These are phyloP conservation scores for Claviceps digitariae DNA, from an alignment of 2,329 filamentous ascomycete species.

Conservation along the genomic window DNA sequence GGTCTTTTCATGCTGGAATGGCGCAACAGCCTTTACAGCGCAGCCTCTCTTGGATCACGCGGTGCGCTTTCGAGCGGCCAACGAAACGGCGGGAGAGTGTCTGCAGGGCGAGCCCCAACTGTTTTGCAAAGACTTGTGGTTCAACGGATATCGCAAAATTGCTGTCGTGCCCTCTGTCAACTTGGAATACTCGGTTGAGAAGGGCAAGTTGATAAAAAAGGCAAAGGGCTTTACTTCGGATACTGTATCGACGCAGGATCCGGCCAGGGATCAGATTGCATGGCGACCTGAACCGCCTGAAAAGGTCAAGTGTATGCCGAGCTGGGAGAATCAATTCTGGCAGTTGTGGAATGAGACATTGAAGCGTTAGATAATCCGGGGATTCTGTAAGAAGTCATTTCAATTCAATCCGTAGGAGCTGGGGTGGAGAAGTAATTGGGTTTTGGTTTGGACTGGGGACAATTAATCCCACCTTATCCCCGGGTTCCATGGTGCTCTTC, in stretches of 20 bases:
- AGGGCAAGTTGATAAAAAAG: slow-evolving; percentile 30
- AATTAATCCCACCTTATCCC: too few species aligned
- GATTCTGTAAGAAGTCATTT: too few species aligned
- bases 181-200: slow-evolving; percentile 37
- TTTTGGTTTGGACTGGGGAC: too few species aligned
- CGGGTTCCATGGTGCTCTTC: too few species aligned
- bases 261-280: slow-evolving; percentile 19
- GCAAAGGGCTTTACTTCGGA: slow-evolving; percentile 34
- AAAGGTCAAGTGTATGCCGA: slow-evolving; percentile 34
- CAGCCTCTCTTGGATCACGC: slow-evolving; percentile 28
- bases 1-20: slow-evolving; percentile 50
- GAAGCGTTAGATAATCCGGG: background rate
- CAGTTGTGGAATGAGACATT: slow-evolving; percentile 20
- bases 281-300: slow-evolving; percentile 32
- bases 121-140: slow-evolving; percentile 46
- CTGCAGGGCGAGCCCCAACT: slow-evolving; percentile 39
- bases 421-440: too few species aligned
- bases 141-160: slow-evolving; percentile 33
- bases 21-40: slow-evolving; percentile 34
- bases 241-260: slow-evolving; percentile 16
- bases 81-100: slow-evolving; percentile 28
- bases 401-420: too few species aligned
- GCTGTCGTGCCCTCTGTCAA: slow-evolving; percentile 43
- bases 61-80: slow-evolving; percentile 29
- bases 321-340: slow-evolving; percentile 27